Conservation (phyloP, 2,329 filamentous ascomycete species). For the Fusarium fracticaudum region DNA sequence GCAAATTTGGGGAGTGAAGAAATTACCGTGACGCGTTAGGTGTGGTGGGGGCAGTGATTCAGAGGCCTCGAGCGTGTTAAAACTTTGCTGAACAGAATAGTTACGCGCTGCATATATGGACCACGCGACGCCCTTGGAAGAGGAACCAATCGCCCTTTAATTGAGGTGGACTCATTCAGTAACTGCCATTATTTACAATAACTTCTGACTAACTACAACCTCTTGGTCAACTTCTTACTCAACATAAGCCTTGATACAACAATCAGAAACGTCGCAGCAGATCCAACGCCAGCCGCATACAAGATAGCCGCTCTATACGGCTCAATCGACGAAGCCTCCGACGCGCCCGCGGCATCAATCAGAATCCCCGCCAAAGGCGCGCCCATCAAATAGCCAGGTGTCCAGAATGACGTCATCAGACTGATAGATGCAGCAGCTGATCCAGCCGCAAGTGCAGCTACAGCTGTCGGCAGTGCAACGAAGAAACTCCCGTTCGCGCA, state of each 20-base stretch:
- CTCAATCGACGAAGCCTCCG: neutral
- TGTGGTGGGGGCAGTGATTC: neutral
- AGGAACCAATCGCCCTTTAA: rapidly evolving
- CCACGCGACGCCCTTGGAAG: rapidly evolving
- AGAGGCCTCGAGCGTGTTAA: too few species aligned
- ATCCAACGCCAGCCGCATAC: conserved; percentile 1
- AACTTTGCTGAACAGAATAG: neutral
- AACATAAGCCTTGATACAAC: neutral
- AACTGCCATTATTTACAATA: too few species aligned
- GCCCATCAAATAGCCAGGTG: neutral
- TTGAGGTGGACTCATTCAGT: too few species aligned
- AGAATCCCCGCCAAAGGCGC: neutral
- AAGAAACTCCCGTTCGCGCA: conserved; percentile 7
- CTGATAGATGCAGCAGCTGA: neutral
- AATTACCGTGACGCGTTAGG: too few species aligned
- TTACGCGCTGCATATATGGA: too few species aligned
- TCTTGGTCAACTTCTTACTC: neutral
- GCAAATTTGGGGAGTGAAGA: too few species aligned
- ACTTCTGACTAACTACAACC: rapidly evolving
- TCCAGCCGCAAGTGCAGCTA: neutral
- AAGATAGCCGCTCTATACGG: conserved; percentile 5
- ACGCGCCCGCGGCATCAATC: neutral
- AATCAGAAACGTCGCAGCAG: neutral
- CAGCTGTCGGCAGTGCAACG: conserved; percentile 11
- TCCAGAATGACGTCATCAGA: conserved; percentile 1